Evolutionary conservation across 768 basidiomycete genomes (phyloP), one percentile per base, ranked within the genome.

Genomic region (Cystoderma amianthinum): DNA sequence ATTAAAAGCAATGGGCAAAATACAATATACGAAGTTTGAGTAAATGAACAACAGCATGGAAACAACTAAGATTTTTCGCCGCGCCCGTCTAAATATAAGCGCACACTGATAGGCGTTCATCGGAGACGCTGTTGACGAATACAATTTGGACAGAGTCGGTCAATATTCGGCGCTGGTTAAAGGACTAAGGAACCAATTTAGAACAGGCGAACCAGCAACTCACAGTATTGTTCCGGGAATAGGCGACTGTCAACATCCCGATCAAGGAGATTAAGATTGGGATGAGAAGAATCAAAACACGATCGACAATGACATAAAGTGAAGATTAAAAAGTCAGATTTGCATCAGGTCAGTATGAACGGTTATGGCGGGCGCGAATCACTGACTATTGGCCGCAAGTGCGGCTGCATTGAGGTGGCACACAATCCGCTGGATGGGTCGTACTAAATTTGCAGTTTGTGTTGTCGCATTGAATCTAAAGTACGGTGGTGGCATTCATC

Each of bases 361-460:
- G 15, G 18, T 20, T 22, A 19, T 33, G 34, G 18, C 17, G 39
- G 30, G 16, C 25, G 17, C 22, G 16, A 23, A 42, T 12, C 20
- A 50, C 51, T 37, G 19, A 58, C 57, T 46, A 47, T 43, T 57
- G 54, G 19, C 42, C 36, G 34, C 62, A 62, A 6, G 56, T 62
- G 18, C 35, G 51, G n/a, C 43, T 67, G 61, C 78, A 81, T 2
- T 21, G 21, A 0, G 71, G 72, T 5, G 56, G 64, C 1, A 44
- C 53, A 40, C 77, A 78, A 24, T 51, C 55, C 1, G 43, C 43
- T 0, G 73, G 72, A 46, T 80, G 79, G 40, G 57, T 62, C 0
- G 76, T 67, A 38, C 78, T 80, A 51, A 80, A 78, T 43, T 61
- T 74, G 58, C 80, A 82, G 34, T 59, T 61, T 22, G 48, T 45